These are phyloP conservation scores for Fusarium verticillioides DNA, from an alignment of 2,329 filamentous ascomycete genomes.

Conservation along the genomic window DNA sequence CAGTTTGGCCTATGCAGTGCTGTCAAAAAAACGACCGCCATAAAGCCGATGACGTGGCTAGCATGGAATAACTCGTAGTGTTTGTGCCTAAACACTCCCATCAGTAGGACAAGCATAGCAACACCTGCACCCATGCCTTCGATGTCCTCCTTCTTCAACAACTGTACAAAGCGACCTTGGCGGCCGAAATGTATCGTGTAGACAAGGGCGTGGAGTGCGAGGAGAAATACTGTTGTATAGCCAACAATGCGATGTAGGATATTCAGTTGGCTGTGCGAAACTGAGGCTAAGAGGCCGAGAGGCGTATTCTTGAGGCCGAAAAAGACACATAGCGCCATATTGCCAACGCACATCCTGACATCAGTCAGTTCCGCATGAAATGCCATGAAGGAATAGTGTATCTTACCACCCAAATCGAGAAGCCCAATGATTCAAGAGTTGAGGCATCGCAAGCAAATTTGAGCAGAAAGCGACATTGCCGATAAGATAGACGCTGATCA, in stretches of 20 bases:
- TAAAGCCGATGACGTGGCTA: conserved; percentile 55
- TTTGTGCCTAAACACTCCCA: conserved; percentile 49
- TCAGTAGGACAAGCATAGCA: conserved; percentile 52
- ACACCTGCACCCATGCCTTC: conserved; percentile 44
- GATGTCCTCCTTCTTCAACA: conserved; percentile 16
- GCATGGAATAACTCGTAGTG: conserved; percentile 61
- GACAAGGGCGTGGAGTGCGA: conserved; percentile 51
- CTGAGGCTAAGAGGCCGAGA: conserved; percentile 45
- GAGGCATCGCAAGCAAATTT: neutral
- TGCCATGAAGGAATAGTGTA: accelerated
- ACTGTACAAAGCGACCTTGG: conserved; percentile 5
- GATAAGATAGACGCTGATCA: neutral
- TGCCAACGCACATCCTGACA: conserved; percentile 58
- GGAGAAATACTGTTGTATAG: conserved; percentile 53
- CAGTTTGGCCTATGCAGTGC: conserved; percentile 58
- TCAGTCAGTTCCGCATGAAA: neutral
- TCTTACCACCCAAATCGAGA: conserved; percentile 42
- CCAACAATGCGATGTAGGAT: conserved; percentile 59
- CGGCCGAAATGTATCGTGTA: conserved; percentile 49
- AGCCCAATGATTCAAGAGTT: neutral
- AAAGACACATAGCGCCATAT: conserved; percentile 54
- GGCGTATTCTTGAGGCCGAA: conserved; percentile 63
- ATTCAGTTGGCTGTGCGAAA: conserved; percentile 59
- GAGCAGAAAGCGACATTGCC: neutral
- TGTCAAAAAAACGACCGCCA: conserved; percentile 54